Percentiles rank a stretch among this genome's conserved stretches.
These are phyloP conservation scores for Dendrobium officinale DNA, from an alignment of 106 monocot species.

Conservation along the genomic window DNA sequence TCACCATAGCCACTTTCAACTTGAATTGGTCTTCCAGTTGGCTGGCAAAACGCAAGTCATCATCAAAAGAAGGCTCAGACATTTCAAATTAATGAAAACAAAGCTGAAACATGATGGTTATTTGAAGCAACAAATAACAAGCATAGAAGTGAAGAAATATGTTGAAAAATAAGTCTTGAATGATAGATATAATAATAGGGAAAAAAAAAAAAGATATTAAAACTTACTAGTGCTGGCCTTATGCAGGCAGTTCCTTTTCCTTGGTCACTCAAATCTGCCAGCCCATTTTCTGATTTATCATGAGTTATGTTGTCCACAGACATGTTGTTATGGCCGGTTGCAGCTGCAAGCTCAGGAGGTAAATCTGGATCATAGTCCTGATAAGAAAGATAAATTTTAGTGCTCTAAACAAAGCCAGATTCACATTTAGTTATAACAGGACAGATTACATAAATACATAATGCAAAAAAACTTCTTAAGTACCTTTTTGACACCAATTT, in stretches of 20 bases:
- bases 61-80: constrained; percentile 6
- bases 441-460: background rate
- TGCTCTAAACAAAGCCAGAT: background rate
- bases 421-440: background rate
- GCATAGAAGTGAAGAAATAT: background rate
- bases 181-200: background rate
- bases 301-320: constrained; percentile 34
- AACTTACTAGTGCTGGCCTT: constrained; percentile 54
- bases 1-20: constrained; percentile 79
- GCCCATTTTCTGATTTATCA: constrained; percentile 44
- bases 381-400: constrained; percentile 7
- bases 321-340: constrained; percentile 62
- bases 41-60: constrained; percentile 28
- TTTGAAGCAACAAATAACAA: background rate
- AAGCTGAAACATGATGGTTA: background rate
- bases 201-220: constrained; percentile 6
- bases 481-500: background rate
- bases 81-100: background rate
- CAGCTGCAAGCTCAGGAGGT: constrained; percentile 98
- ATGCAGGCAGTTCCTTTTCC: constrained; percentile 36
- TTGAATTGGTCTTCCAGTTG: constrained; percentile 84
- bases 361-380: constrained; percentile 98
- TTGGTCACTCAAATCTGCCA: constrained; percentile 47
- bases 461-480: background rate
- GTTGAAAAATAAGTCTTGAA: background rate